Percentiles rank a stretch among this genome's conserved stretches.
Evolutionary conservation across 2,329 filamentous ascomycete species (phyloP).

Genomic region (Monilinia vaccinii-corymbosi): DNA sequence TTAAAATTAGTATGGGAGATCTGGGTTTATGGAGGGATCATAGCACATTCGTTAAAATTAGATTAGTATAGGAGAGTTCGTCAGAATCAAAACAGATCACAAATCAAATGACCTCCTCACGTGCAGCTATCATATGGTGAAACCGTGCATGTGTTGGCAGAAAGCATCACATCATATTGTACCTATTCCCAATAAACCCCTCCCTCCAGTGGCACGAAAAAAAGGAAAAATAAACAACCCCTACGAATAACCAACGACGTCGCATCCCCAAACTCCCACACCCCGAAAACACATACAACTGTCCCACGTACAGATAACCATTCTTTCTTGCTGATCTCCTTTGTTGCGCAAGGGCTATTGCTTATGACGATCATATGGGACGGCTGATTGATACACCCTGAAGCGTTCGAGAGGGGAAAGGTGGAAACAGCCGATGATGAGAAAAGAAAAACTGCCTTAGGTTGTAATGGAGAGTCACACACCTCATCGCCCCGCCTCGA

Average conservation of each 20-base stretch:
- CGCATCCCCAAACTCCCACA: neutral
- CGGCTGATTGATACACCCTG: neutral
- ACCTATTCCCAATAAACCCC: slow-evolving; percentile 15
- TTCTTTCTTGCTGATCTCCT: neutral
- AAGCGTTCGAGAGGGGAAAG: neutral
- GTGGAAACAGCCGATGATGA: neutral
- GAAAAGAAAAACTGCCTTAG: slow-evolving; percentile 9
- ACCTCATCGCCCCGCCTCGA: slow-evolving; percentile 6
- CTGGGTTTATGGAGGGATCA: neutral
- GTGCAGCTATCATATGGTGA: neutral
- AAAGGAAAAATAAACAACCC: slow-evolving; percentile 6
- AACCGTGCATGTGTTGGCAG: slow-evolving; percentile 14
- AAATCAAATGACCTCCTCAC: slow-evolving; percentile 4
- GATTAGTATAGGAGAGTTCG: neutral
- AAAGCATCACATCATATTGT: slow-evolving; percentile 21
- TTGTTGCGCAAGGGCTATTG: neutral
- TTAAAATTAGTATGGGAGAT: neutral
- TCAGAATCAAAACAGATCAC: neutral
- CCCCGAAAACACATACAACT: neutral
- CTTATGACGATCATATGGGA: neutral
- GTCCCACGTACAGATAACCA: neutral
- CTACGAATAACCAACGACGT: slow-evolving; percentile 5
- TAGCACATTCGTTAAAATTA: slow-evolving; percentile 1
- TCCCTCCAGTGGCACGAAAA: neutral
- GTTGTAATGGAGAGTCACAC: slow-evolving; percentile 10